phyloP scores from a whole-genome alignment of 2,329 filamentous ascomycete species.

The Capronia epimyces region DNA sequence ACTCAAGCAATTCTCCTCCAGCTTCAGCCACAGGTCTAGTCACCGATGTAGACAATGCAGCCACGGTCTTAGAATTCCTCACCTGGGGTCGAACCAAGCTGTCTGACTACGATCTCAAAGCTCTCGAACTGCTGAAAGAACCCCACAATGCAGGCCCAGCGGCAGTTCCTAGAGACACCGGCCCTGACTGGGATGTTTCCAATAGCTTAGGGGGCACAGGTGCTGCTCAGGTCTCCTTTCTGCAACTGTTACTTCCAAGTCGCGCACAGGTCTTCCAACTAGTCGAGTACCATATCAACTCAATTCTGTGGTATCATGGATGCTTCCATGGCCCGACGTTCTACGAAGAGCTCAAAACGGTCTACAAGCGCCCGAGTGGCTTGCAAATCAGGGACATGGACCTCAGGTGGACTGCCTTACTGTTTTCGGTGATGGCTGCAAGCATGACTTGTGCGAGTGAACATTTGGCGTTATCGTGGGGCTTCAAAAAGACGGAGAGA shows the following conservation, averaged over 20 bases:
- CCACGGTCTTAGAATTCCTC: slow-evolving; percentile 43
- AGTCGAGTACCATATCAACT: slow-evolving; percentile 26
- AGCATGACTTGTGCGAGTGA: slow-evolving; percentile 25
- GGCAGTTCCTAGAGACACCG: slow-evolving; percentile 13
- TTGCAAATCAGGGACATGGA: slow-evolving; percentile 26
- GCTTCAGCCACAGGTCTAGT: background rate
- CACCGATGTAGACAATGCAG: slow-evolving; percentile 14
- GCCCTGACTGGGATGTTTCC: slow-evolving; percentile 27
- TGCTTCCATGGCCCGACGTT: slow-evolving; percentile 28
- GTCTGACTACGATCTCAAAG: slow-evolving; percentile 26
- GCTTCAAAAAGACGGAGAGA: slow-evolving; percentile 42
- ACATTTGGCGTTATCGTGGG: slow-evolving; percentile 37
- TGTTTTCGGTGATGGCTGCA: slow-evolving; percentile 23
- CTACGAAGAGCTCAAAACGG: slow-evolving; percentile 24
- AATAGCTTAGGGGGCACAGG: slow-evolving; percentile 24
- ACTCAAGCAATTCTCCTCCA: slow-evolving; percentile 5
- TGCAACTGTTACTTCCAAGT: slow-evolving; percentile 26
- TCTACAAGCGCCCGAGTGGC: slow-evolving; percentile 19
- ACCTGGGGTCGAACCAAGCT: slow-evolving; percentile 43
- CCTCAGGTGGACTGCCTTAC: slow-evolving; percentile 23
- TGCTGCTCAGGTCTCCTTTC: slow-evolving; percentile 26
- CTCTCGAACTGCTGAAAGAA: slow-evolving; percentile 36
- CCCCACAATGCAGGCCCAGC: slow-evolving; percentile 24
- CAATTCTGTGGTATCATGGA: slow-evolving; percentile 27
- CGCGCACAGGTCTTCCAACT: slow-evolving; percentile 24